These are phyloP conservation scores for Scedosporium boydii DNA, from an alignment of 2,329 filamentous ascomycete genomes.

Conservation along the genomic window DNA sequence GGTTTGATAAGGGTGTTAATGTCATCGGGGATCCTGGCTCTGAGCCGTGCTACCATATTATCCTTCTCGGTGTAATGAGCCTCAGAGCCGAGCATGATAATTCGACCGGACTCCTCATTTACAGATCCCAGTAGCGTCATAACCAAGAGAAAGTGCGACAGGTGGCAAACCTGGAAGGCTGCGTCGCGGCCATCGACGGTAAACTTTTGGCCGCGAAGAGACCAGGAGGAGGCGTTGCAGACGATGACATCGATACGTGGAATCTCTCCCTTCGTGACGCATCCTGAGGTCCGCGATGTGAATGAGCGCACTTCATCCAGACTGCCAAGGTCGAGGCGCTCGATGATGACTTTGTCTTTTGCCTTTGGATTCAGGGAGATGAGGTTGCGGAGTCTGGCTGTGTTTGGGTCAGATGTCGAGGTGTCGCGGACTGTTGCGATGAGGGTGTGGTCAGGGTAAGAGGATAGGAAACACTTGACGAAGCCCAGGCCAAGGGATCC, in stretches of 20 bases:
- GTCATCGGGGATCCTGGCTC: background rate
- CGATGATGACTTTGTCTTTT: background rate
- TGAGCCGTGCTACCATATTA: background rate
- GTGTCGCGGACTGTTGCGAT: conserved; percentile 24
- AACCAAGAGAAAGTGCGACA: conserved; percentile 12
- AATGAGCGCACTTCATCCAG: conserved; percentile 2
- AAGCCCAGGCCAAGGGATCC: conserved; percentile 19
- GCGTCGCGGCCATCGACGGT: conserved; percentile 8
- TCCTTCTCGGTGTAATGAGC: background rate
- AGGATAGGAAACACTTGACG: conserved; percentile 8
- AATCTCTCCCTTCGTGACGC: background rate
- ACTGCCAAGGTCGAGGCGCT: background rate
- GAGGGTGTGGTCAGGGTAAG: conserved; percentile 15
- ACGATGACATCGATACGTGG: conserved; percentile 1
- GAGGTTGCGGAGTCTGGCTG: conserved; percentile 15
- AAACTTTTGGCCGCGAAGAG: conserved; percentile 6
- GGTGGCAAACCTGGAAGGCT: conserved; percentile 8
- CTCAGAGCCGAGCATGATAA: conserved; percentile 1
- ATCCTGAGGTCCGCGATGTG: background rate
- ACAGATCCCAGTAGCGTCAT: conserved; percentile 11
- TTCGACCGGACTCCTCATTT: background rate
- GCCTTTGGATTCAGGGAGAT: conserved; percentile 8
- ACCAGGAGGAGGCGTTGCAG: conserved; percentile 5
- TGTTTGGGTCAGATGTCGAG: conserved; percentile 19
- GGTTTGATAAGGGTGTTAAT: background rate